phyloP scores from a whole-genome alignment of 129 eudicot genomes.

The Artemisia annua region DNA sequence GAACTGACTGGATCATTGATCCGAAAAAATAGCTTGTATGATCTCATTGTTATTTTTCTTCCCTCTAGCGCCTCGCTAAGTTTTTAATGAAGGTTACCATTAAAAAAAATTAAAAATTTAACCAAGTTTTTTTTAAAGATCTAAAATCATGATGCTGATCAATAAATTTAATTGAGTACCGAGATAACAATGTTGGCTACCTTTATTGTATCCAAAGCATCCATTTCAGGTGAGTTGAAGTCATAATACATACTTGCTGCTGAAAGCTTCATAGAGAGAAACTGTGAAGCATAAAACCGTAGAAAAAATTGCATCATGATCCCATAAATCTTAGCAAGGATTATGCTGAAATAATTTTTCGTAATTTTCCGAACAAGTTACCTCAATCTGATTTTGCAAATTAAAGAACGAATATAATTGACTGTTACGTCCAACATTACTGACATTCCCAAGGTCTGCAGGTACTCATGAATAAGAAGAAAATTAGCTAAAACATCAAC shows the following conservation, averaged over 20 bases:
- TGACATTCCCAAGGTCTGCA: conserved; percentile 97
- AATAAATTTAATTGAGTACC: too few species aligned
- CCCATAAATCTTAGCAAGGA: not conserved
- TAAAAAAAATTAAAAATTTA: too few species aligned
- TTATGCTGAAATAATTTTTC: not conserved
- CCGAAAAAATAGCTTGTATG: too few species aligned
- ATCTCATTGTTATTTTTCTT: too few species aligned
- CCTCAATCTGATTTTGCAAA: conserved; percentile 96
- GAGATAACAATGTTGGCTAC: conserved; percentile 27
- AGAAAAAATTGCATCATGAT: not conserved
- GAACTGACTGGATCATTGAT: too few species aligned
- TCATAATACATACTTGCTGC: conserved; percentile 94
- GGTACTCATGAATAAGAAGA: conserved; percentile 9
- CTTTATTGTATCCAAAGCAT: conserved; percentile 65
- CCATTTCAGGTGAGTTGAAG: conserved; percentile 90
- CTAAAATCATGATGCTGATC: too few species aligned
- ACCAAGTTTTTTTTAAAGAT: too few species aligned
- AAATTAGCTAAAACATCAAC: not conserved
- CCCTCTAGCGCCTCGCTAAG: too few species aligned
- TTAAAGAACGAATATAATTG: conserved; percentile 70
- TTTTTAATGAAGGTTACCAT: too few species aligned
- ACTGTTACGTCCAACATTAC: conserved; percentile 91
- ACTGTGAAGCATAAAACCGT: conserved; percentile 39
- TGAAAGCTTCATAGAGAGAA: conserved; percentile 95
- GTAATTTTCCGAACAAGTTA: conserved; percentile 17